Percentiles rank a stretch among this genome's conserved stretches.
Evolutionary conservation across 352 stramenopile genomes (phyloP).

Genomic region (Peronospora belbahrii): DNA sequence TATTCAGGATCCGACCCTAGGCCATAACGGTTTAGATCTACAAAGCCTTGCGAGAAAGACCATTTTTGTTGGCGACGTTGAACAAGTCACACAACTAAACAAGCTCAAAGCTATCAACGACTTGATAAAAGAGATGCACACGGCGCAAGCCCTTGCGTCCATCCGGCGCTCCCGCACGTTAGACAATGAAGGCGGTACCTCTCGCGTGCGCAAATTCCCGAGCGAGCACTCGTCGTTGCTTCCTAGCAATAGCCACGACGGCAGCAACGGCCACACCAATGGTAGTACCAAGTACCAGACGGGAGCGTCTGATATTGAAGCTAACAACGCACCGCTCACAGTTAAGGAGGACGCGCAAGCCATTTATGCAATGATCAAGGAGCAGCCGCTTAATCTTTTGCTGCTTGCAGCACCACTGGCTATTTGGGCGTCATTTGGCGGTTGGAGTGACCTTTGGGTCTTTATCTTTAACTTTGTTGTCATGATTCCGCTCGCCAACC

Average conservation of each 20-base stretch:
- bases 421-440: conserved; percentile 49
- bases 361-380: conserved; percentile 38
- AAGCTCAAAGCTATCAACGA: conserved; percentile 2
- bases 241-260: conserved; percentile 10
- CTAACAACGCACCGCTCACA: conserved; percentile 8
- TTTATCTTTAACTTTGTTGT: conserved; percentile 96
- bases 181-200: conserved; percentile 18
- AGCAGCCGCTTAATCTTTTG: conserved; percentile 62
- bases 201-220: conserved; percentile 16
- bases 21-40: conserved; percentile 8
- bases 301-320: conserved; percentile 3
- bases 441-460: conserved; percentile 70
- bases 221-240: conserved; percentile 36
- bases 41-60: conserved; percentile 2
- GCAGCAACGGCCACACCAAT: conserved; percentile 12
- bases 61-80: neutral
- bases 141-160: conserved; percentile 48
- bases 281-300: conserved; percentile 5
- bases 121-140: conserved; percentile 38
- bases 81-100: conserved; percentile 16
- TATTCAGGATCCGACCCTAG: conserved; percentile 5
- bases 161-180: conserved; percentile 46
- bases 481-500: conserved; percentile 92
- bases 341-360: conserved; percentile 33
- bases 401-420: conserved; percentile 53